Evolutionary conservation across 2,329 filamentous ascomycete genomes (phyloP).

Genomic region (Malbranchea zuffiana): DNA sequence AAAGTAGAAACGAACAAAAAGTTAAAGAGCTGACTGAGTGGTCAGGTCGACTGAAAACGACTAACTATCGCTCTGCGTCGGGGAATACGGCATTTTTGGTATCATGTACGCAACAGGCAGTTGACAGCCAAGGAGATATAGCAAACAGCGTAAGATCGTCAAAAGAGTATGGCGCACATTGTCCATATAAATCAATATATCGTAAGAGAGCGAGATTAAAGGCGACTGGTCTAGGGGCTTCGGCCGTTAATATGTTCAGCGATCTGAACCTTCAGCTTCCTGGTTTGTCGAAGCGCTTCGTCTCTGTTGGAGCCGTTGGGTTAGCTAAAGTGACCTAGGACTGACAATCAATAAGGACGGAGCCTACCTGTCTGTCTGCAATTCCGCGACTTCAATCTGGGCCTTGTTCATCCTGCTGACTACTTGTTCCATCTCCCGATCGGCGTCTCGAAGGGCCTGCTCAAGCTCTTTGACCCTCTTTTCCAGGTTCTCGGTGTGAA

Average conservation of each 20-base stretch:
- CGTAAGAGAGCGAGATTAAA: no score
- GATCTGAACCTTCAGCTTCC: constrained; percentile 57
- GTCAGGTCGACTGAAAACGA: no score
- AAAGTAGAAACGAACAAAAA: no score
- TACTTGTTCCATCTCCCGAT: constrained; percentile 73
- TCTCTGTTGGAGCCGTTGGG: constrained; percentile 40
- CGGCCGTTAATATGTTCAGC: constrained; percentile 40
- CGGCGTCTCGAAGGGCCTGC: constrained; percentile 62
- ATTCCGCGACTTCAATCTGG: constrained; percentile 69
- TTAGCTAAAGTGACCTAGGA: constrained; percentile 16
- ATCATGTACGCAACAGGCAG: no score
- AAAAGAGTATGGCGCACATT: no score
- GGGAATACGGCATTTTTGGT: no score
- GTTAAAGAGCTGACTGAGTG: no score
- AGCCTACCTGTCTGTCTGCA: constrained; percentile 46
- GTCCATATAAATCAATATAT: no score
- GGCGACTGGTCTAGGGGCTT: no score
- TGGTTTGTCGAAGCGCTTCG: constrained; percentile 60
- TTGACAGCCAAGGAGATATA: no score
- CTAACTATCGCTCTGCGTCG: no score
- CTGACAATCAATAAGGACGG: not conserved
- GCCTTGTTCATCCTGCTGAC: constrained; percentile 71
- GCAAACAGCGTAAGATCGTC: no score
- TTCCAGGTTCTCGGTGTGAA: constrained; percentile 64
- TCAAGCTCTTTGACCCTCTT: constrained; percentile 75